These are phyloP conservation scores for Metschnikowia santaceciliae DNA, from an alignment of 805 yeast genomes.

Conservation along the genomic window DNA sequence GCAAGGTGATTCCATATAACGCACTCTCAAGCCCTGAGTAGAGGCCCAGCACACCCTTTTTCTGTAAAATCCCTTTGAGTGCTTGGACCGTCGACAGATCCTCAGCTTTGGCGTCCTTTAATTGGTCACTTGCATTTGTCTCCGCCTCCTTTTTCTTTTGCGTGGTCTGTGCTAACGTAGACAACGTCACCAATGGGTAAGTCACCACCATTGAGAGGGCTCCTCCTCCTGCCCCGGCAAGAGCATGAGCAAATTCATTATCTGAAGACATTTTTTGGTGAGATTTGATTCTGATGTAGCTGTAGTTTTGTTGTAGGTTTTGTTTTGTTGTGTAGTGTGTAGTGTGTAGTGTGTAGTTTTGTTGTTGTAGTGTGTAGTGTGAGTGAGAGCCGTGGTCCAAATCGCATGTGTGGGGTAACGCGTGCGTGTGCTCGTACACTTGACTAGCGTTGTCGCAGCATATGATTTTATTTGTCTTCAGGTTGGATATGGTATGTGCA, in stretches of 20 bases:
- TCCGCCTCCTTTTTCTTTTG: constrained; percentile 21
- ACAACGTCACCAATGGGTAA: constrained; percentile 82
- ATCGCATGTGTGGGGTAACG: constrained; percentile 2
- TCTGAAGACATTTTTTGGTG: constrained; percentile 11
- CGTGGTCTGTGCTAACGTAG: constrained; percentile 84
- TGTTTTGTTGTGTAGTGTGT: too few species aligned
- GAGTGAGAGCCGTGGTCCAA: not conserved
- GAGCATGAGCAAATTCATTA: constrained; percentile 71
- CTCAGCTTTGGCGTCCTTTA: too few species aligned
- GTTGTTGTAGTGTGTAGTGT: not conserved
- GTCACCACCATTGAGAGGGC: constrained; percentile 83
- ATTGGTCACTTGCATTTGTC: not conserved
- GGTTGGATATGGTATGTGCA: too few species aligned
- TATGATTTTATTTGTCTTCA: too few species aligned
- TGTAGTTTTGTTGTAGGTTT: too few species aligned
- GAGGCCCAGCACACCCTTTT: constrained; percentile 64
- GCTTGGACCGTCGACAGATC: constrained; percentile 23
- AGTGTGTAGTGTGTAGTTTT: not conserved
- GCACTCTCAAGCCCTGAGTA: constrained; percentile 90
- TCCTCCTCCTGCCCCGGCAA: constrained; percentile 94
- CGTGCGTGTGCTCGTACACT: not conserved
- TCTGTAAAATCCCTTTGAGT: constrained; percentile 41
- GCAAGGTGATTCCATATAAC: constrained; percentile 75
- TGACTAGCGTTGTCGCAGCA: not conserved
- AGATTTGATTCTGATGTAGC: too few species aligned